Percentiles rank a stretch among this genome's conserved stretches.
phyloP scores from a whole-genome alignment of 1,284 basidiomycete species.

The Fomitopsis schrenkii region DNA sequence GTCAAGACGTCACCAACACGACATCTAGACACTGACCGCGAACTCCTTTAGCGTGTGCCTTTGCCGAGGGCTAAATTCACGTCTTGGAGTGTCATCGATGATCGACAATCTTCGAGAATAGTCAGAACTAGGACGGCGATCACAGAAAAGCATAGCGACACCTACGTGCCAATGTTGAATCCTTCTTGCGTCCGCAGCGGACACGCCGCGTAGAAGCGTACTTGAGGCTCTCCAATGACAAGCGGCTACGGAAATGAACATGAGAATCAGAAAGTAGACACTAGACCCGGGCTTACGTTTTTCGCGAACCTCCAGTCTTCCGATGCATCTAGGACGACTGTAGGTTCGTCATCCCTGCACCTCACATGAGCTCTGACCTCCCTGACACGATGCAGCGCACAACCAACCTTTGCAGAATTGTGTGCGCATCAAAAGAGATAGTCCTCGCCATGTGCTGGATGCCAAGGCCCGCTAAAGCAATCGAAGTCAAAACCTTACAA shows the following conservation, averaged over 20 bases:
- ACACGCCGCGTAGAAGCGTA: constrained; percentile 91
- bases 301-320: constrained; percentile 87
- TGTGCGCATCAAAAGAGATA: constrained; percentile 79
- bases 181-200: constrained; percentile 88
- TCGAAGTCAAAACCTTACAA: background rate
- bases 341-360: constrained; percentile 79
- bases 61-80: constrained; percentile 86
- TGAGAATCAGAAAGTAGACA: background rate
- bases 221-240: constrained; percentile 61
- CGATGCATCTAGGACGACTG: constrained; percentile 77
- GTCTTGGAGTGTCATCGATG: constrained; percentile 80
- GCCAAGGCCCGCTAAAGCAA: constrained; percentile 55
- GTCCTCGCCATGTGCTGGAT: constrained; percentile 52
- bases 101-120: constrained; percentile 60
- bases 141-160: constrained; percentile 9
- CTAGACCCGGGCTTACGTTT: constrained; percentile 45
- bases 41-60: constrained; percentile 94
- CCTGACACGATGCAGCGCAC: background rate
- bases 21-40: constrained; percentile 42
- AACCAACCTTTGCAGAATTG: constrained; percentile 73
- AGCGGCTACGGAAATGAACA: constrained; percentile 54
- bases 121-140: constrained; percentile 4
- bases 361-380: background rate
- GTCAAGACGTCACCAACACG: background rate
- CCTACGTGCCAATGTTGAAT: constrained; percentile 81